phyloP scores from a whole-genome alignment of 176 grass and related monocot genomes.

The Saccharum officinarum region DNA sequence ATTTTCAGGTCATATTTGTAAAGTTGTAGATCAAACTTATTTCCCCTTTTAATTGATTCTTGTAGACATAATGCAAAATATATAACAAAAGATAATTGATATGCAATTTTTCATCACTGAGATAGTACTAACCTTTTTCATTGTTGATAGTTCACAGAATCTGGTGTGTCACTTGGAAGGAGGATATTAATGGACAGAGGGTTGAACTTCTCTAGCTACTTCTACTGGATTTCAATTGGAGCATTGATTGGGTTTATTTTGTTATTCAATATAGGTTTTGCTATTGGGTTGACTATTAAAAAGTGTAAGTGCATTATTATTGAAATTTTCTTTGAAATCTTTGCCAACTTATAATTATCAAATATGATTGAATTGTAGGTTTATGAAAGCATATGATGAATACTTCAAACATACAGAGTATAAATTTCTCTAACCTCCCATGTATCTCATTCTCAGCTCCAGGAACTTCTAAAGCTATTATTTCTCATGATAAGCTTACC shows the following conservation, averaged over 20 bases:
- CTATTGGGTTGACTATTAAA: slow-evolving; percentile 55
- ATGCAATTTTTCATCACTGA: background rate
- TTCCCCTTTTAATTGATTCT: background rate
- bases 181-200: slow-evolving; percentile 49
- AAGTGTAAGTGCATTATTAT: slow-evolving; percentile 33
- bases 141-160: slow-evolving; percentile 36
- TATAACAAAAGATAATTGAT: background rate
- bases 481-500: slow-evolving; percentile 46
- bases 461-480: slow-evolving; percentile 43
- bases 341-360: background rate
- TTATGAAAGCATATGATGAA: background rate
- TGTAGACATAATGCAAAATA: background rate
- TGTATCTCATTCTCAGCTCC: slow-evolving; percentile 13
- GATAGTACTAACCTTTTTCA: background rate
- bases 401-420: background rate
- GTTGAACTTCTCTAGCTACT: slow-evolving; percentile 57
- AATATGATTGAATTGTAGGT: background rate
- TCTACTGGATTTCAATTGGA: slow-evolving; percentile 74
- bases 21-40: background rate
- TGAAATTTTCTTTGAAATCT: background rate
- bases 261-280: slow-evolving; percentile 61
- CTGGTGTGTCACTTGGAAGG: slow-evolving; percentile 51
- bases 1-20: background rate
- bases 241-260: slow-evolving; percentile 63
- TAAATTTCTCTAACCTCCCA: background rate